Evolutionary conservation across 2,329 filamentous ascomycete genomes (phyloP), one percentile per base, ranked within the genome.

Genomic region (Colletotrichum limetticola): DNA sequence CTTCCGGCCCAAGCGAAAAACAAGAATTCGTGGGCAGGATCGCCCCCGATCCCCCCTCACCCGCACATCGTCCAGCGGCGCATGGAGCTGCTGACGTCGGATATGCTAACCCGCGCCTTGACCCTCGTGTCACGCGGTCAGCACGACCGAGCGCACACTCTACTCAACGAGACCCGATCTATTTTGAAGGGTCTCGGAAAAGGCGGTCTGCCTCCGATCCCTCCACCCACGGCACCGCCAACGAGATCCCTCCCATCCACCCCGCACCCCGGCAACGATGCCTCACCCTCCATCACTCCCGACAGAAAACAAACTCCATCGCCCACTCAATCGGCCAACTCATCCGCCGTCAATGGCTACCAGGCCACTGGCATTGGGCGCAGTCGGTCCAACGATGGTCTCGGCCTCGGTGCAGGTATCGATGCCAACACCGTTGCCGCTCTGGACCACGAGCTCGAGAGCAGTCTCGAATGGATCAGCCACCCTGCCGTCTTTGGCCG

Each of bases 181-280:
- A 99, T 99, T 72, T 88, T 99, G 66, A 98, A 98, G 84, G 97
- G 97, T 4, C 90, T 99, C 6, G 95, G 95, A 66, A 99, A 99
- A 84, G 97, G 97, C 42, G 94, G 96, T 1, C 88, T 99, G 0
- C 97, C 97, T 9, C 96, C 97, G 1, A 91, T 98, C 5, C 95
- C 95, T 3, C 92, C 92, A 1, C 83, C 89, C 46, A 85, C 87
- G 14, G 64, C 64, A 35, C 68, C 74, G 5, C 70, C 66, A 30
- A 77, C 77, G 76, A 83, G 83, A 68, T 86, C 85, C 1, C 81
- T 81, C 42, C 82, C 85, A 5, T 84, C 84, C n/a, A 75, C 74
- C 9, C 74, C 80, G 74, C 74, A 80, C 76, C 3, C 82, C 78
- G 55, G 84, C 88, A 5, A 86, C 86, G 2, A 90, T 86, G 24